A percentile compares a stretch with the other conserved stretches of the same genome.
phyloP scores from a whole-genome alignment of 495 filamentous ascomycete species.

The Daldinia grandis region DNA sequence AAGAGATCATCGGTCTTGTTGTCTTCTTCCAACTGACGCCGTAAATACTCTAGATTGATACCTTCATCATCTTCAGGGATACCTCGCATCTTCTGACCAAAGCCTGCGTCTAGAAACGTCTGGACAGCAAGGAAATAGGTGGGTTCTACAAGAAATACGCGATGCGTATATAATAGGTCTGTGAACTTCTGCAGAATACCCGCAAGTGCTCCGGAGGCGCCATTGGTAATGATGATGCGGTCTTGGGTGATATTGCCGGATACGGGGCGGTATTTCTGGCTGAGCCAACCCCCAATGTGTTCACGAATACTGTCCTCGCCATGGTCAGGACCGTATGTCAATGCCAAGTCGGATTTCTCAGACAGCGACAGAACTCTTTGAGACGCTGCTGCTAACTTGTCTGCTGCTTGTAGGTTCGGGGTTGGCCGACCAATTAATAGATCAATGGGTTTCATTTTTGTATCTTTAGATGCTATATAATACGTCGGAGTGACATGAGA shows the following conservation, averaged over 20 bases:
- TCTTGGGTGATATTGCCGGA: constrained; percentile 51
- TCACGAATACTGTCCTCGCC: constrained; percentile 69
- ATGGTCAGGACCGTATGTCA: constrained; percentile 76
- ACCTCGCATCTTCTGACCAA: constrained; percentile 63
- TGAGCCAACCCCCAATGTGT: constrained; percentile 71
- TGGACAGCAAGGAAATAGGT: constrained; percentile 75
- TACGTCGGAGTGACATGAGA: background rate
- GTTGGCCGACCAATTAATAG: constrained; percentile 70
- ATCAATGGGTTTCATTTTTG: constrained; percentile 55
- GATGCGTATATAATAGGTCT: constrained; percentile 73
- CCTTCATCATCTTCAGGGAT: constrained; percentile 76
- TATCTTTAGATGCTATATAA: background rate
- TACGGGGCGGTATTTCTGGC: constrained; percentile 63
- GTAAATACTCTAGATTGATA: constrained; percentile 66
- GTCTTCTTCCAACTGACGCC: constrained; percentile 52
- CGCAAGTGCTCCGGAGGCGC: constrained; percentile 73
- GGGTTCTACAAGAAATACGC: constrained; percentile 77
- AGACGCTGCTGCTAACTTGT: constrained; percentile 62
- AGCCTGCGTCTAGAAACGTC: constrained; percentile 74
- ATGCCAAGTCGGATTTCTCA: constrained; percentile 55
- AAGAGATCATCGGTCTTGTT: constrained; percentile 18
- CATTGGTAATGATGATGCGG: constrained; percentile 76
- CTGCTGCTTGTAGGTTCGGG: constrained; percentile 67
- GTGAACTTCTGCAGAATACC: constrained; percentile 73
- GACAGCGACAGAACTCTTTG: constrained; percentile 62